A percentile compares a stretch with the other conserved stretches of the same genome.
These are phyloP conservation scores for Camelina sativa DNA, from an alignment of 345 rosid species.

Conservation along the genomic window DNA sequence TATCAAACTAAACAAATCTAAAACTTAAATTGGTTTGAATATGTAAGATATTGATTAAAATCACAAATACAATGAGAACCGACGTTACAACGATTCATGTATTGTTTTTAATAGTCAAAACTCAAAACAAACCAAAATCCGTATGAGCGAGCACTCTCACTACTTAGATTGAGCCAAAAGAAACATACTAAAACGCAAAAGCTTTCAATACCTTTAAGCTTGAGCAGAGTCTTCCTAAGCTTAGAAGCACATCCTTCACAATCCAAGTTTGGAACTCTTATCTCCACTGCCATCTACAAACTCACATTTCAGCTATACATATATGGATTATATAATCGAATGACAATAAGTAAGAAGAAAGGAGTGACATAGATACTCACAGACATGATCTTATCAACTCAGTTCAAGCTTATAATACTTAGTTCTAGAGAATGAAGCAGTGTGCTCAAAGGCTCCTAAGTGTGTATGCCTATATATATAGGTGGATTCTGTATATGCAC, in stretches of 20 bases:
- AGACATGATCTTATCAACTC: slow-evolving; percentile 50
- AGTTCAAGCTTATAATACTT: slow-evolving; percentile 15
- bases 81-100: not conserved
- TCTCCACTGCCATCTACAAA: slow-evolving; percentile 70
- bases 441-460: slow-evolving; percentile 2
- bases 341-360: slow-evolving; percentile 7
- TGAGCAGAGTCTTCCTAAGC: slow-evolving; percentile 79
- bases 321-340: not conserved
- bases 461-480: slow-evolving; percentile 16
- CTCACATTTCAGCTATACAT: slow-evolving; percentile 3
- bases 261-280: slow-evolving; percentile 88
- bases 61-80: not conserved
- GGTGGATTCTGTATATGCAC: slow-evolving; percentile 7
- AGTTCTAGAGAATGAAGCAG: slow-evolving; percentile 29
- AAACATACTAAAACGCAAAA: not conserved
- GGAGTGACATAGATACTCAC: slow-evolving; percentile 47
- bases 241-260: slow-evolving; percentile 94
- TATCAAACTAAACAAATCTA: not conserved
- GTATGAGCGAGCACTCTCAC: not conserved
- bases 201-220: slow-evolving; percentile 72
- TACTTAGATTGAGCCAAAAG: not conserved
- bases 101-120: not conserved
- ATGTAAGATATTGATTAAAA: not conserved
- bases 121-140: slow-evolving; percentile 1
- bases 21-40: not conserved